These are phyloP conservation scores for Botrytis fragariae DNA, from an alignment of 2,329 filamentous ascomycete genomes.

Conservation along the genomic window DNA sequence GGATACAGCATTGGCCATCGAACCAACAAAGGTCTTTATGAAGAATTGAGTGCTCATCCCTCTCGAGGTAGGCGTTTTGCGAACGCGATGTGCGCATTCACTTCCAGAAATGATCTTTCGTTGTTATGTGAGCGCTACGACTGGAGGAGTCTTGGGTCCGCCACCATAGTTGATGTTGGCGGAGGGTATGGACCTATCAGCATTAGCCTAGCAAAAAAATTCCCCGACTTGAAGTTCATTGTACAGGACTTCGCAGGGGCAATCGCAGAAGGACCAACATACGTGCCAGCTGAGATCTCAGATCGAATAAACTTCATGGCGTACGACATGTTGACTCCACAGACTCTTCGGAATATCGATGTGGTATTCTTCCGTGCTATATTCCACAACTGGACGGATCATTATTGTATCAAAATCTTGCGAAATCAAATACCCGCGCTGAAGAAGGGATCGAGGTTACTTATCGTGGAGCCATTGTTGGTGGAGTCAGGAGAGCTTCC, in stretches of 20 bases:
- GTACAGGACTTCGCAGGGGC: slow-evolving; percentile 53
- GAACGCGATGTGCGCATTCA: slow-evolving; percentile 53
- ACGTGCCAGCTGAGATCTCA: slow-evolving; percentile 1
- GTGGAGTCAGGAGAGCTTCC: slow-evolving; percentile 5
- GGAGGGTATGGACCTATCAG: slow-evolving; percentile 58
- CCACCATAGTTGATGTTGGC: slow-evolving; percentile 58
- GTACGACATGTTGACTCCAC: slow-evolving; percentile 12
- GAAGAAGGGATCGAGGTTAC: slow-evolving; percentile 2
- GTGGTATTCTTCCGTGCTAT: slow-evolving; percentile 12
- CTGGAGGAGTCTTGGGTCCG: slow-evolving; percentile 49
- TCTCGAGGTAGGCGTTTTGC: slow-evolving; percentile 51
- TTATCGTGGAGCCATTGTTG: slow-evolving; percentile 4
- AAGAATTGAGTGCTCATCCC: slow-evolving; percentile 1
- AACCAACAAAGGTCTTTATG: slow-evolving; percentile 10
- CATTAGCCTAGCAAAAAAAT: slow-evolving; percentile 51
- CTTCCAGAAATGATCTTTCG: slow-evolving; percentile 51
- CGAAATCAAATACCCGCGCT: slow-evolving; percentile 15
- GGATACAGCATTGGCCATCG: slow-evolving; percentile 14
- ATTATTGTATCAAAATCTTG: slow-evolving; percentile 14
- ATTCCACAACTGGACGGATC: slow-evolving; percentile 17
- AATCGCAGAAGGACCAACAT: slow-evolving; percentile 31
- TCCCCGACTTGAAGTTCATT: slow-evolving; percentile 52
- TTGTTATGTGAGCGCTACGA: slow-evolving; percentile 55
- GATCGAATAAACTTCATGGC: slow-evolving; percentile 11
- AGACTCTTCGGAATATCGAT: not conserved